Evolutionary conservation across 306 rosid genomes (phyloP), one percentile per base, ranked within the genome.

Genomic region (Trifolium fragiferum): DNA sequence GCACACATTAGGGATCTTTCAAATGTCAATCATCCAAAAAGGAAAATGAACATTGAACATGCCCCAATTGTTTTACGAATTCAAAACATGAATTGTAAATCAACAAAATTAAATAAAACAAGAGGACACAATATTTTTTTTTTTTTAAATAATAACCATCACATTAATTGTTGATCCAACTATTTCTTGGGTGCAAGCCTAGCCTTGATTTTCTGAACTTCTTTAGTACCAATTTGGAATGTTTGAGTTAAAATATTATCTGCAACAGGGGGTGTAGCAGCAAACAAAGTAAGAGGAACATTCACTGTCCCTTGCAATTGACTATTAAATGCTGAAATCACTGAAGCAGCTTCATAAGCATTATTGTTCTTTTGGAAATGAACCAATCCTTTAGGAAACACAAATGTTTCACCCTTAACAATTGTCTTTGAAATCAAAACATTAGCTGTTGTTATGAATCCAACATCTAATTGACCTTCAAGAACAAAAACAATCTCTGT

Each of bases 281-380:
- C 83, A 59, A 90, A 92, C 81, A 90, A 81, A 12, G 95, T 78
- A 64, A 84, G 43, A 55, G 88, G 80, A 75, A 90, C 78, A 65
- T 89, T 79, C 49, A 63, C 87, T 2, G 97, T 90, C 0, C 99
- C 99, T 3, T 93, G 99, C 37, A 94, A 68, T 76, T 94, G 99
- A 53, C 96, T 92, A 41, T 90, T 92, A 76, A 94, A 88, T 1
- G 83, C 99, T 2, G 97, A 57, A 70, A 94, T 80, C 4, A 83
- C 97, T 2, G 95, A 15, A 12, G 97, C 96, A 15, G 87, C 49
- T 0, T 16, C 80, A 5, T 77, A 62, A 1, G 80, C 96, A 41
- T 84, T 92, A 85, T 94, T 94, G 82, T 88, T 30, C 33, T 30
- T 90, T 79, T 94, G 98, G 80, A 87, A 94, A 57, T 94, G 97